Evolutionary conservation across 1,139 yeast genomes (phyloP), one percentile per base, ranked within the genome.

Genomic region (Magnusiomyces ingens): DNA sequence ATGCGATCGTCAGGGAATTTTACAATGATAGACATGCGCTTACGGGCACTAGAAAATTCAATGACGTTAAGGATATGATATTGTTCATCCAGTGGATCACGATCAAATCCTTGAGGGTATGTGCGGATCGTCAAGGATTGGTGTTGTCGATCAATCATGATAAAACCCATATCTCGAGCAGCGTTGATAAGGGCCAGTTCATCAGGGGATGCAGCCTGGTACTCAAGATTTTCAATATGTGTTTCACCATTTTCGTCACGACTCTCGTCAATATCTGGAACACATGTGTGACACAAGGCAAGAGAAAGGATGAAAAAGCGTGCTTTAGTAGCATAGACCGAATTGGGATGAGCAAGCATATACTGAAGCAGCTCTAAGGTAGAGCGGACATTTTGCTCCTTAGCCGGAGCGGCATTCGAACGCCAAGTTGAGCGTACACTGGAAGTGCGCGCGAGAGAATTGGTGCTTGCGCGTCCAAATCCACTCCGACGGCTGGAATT

Each of bases 171-270:
- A 66, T 93, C 99, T 60, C 96, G 76, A 0, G 99, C 99, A 0
- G 98, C 99, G 55, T 85, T 82, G 1, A 93, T 93, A 44, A 93
- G 74, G 0, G 99, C 99, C 52, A 91, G 70, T 67, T 93, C 99
- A 71, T 93, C 99, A 0, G 99, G 99, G 0, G 98, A 91, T 0
- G 98, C 83, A 0, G 98, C 89, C 66, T 90, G 97, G 63, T 91
- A 94, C 49, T 79, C 81, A 19, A 90, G 78, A 26, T 56, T 52
- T 37, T 73, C 72, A 22, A 73, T 79, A 49, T 78, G 84, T 11
- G 69, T 73, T 2, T 67, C 71, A 1, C 69, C 71, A 17, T 68
- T 59, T 10, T 50, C 62, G 19, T 55, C 59, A 38, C 56, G 60
- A n/a, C 57, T 56, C 48, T 56, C 60, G 3, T 67, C 72, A 3